These are phyloP conservation scores for Hygrophoropsis aurantiaca DNA, from an alignment of 768 basidiomycete genomes.

Conservation along the genomic window DNA sequence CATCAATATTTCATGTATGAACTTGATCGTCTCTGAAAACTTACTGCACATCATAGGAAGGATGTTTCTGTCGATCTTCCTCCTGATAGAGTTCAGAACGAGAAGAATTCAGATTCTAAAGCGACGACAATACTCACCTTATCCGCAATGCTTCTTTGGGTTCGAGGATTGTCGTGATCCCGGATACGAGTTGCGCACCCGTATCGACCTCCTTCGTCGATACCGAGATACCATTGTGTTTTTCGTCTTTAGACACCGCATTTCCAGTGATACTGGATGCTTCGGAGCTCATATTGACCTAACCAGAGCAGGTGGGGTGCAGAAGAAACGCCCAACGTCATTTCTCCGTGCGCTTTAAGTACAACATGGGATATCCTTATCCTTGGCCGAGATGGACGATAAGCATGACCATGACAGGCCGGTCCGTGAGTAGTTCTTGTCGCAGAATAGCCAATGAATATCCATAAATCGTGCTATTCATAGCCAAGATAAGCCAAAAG, in stretches of 20 bases:
- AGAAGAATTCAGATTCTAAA: not conserved
- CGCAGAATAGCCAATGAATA: no score
- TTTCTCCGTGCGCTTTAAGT: not conserved
- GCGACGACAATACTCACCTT: slow-evolving; percentile 31
- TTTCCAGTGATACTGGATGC: not conserved
- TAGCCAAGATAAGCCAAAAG: no score
- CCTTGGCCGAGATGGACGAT: no score
- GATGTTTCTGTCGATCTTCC: slow-evolving; percentile 63
- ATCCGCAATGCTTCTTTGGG: slow-evolving; percentile 48
- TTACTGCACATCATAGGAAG: slow-evolving; percentile 63
- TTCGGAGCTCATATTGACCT: slow-evolving; percentile 7
- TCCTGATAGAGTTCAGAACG: slow-evolving; percentile 21
- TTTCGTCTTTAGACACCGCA: slow-evolving; percentile 20
- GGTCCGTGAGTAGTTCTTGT: no score
- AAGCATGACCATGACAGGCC: no score
- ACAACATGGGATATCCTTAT: no score
- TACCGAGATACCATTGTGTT: slow-evolving; percentile 36
- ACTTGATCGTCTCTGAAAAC: no score
- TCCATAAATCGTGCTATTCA: no score
- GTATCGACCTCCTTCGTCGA: slow-evolving; percentile 52
- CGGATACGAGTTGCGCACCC: slow-evolving; percentile 52
- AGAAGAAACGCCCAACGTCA: not conserved
- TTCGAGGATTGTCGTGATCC: slow-evolving; percentile 40
- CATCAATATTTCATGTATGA: not conserved
- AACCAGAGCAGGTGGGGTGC: not conserved